Conservation (phyloP, 179 eudicot genomes). For the Camellia oleifera region DNA sequence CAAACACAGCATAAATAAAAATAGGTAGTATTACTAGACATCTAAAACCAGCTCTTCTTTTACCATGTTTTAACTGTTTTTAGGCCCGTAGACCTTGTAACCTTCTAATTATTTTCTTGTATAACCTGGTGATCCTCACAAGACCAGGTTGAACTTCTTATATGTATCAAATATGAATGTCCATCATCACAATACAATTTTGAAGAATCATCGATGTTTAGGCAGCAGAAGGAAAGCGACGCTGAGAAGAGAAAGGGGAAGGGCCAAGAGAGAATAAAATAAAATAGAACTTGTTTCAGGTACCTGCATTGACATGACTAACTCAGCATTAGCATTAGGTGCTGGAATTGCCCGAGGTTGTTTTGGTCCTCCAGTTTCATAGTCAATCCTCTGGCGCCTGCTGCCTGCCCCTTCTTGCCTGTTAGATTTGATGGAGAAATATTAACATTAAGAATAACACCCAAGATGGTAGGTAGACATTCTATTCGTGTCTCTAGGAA, state of each 20-base stretch:
- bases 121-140: not conserved
- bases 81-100: not conserved
- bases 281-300: not conserved
- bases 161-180: not conserved
- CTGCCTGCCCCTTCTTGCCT: slow-evolving; percentile 52
- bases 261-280: not conserved
- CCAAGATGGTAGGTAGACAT: not conserved
- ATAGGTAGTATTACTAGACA: not conserved
- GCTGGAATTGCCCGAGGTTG: slow-evolving; percentile 48
- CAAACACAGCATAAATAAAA: too few species aligned
- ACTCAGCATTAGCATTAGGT: slow-evolving; percentile 58
- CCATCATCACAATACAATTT: not conserved
- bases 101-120: not conserved
- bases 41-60: not conserved
- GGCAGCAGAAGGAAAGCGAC: not conserved
- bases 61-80: not conserved
- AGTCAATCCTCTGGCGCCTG: slow-evolving; percentile 37
- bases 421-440: slow-evolving; percentile 11
- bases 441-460: not conserved
- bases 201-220: not conserved
- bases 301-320: slow-evolving; percentile 61
- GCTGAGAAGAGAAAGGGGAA: not conserved
- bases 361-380: slow-evolving; percentile 40
- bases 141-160: not conserved
- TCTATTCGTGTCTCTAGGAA: not conserved